phyloP scores from a whole-genome alignment of 495 filamentous ascomycete genomes.

The Aspergillus baeticus region DNA sequence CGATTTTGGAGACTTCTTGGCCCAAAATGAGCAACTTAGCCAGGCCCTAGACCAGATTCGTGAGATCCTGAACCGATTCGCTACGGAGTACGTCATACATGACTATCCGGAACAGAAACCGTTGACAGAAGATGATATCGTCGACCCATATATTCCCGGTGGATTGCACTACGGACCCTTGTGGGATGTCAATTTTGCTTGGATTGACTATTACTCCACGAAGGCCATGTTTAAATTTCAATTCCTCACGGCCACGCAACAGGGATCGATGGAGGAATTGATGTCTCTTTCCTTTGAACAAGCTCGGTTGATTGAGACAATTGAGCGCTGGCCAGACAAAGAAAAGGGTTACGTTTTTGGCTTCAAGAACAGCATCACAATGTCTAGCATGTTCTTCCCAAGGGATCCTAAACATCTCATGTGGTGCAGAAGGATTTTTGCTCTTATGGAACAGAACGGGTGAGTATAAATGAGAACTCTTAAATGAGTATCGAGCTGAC shows the following conservation, averaged over 20 bases:
- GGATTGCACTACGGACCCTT: conserved; percentile 64
- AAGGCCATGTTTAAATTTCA: conserved; percentile 80
- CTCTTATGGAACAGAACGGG: conserved; percentile 77
- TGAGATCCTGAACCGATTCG: conserved; percentile 56
- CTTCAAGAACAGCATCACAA: conserved; percentile 73
- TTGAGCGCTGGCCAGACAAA: conserved; percentile 69
- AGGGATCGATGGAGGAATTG: conserved; percentile 52
- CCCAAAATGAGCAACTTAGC: conserved; percentile 57
- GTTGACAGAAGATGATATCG: conserved; percentile 60
- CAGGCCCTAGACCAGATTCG: conserved; percentile 56
- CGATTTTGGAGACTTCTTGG: conserved; percentile 60
- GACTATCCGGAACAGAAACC: conserved; percentile 53
- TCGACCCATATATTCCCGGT: conserved; percentile 68
- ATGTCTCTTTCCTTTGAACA: conserved; percentile 62
- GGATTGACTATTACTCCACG: conserved; percentile 74
- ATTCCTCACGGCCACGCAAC: conserved; percentile 50
- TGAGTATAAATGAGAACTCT: conserved; percentile 44
- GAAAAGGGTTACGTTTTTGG: conserved; percentile 67
- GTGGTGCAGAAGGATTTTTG: conserved; percentile 82
- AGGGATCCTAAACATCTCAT: conserved; percentile 69
- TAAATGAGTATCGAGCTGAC: background rate
- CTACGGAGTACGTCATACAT: conserved; percentile 54
- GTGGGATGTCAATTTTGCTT: conserved; percentile 71
- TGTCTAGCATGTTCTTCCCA: conserved; percentile 75
- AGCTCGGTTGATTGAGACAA: conserved; percentile 73